These are phyloP conservation scores for Hyaloraphidium curvatum DNA, from an alignment of 192 early-diverging fungal species.

Conservation along the genomic window DNA sequence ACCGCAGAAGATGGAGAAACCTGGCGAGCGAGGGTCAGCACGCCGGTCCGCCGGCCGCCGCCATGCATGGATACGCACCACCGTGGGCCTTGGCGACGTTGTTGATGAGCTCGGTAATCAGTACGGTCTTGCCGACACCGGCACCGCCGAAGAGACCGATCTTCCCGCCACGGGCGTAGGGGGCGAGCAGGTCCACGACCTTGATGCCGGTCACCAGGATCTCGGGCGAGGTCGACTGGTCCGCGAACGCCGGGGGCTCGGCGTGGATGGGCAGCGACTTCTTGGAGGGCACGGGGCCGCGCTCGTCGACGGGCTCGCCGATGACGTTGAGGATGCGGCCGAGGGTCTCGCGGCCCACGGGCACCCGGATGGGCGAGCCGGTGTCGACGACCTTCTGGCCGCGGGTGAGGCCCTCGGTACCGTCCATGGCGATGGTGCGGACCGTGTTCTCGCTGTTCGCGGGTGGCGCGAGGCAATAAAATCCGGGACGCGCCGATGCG, in stretches of 20 bases:
- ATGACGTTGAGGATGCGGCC: conserved; percentile 98
- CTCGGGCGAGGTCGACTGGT: conserved; percentile 86
- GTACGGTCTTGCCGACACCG: conserved; percentile 98
- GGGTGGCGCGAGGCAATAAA: background rate
- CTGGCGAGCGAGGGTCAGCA: no score
- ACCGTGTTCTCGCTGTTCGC: conserved; percentile 69
- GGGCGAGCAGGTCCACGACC: conserved; percentile 94
- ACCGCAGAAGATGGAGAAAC: conserved; percentile 96
- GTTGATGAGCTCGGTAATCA: conserved; percentile 98
- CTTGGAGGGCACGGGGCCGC: conserved; percentile 87
- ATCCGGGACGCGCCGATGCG: background rate
- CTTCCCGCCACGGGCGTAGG: conserved; percentile 94
- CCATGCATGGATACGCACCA: conserved; percentile 45
- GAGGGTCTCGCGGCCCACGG: conserved; percentile 4
- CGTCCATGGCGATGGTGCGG: conserved; percentile 99
- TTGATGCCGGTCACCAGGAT: conserved; percentile 96
- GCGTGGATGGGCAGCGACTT: conserved; percentile 74
- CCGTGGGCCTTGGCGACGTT: conserved; percentile 79
- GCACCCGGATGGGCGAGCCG: conserved; percentile 60
- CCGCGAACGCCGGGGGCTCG: conserved; percentile 80
- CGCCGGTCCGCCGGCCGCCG: no score
- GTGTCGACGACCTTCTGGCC: conserved; percentile 89
- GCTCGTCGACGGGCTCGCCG: conserved; percentile 95
- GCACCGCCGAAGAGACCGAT: conserved; percentile 98
- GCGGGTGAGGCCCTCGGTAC: conserved; percentile 92